Conservation (phyloP, 768 basidiomycete genomes). For the Lyophyllum atratum region DNA sequence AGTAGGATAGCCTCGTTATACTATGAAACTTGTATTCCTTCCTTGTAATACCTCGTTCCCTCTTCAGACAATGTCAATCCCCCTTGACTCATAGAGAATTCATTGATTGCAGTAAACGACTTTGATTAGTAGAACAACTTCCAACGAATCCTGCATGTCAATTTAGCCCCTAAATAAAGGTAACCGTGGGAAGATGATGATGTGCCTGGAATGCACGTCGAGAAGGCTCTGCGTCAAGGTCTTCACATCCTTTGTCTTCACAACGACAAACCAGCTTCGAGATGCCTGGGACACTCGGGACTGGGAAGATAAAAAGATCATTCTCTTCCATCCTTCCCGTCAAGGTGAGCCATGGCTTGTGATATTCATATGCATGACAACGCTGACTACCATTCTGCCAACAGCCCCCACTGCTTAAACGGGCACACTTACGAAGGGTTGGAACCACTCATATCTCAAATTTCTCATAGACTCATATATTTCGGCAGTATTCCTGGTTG, state of each 20-base stretch:
- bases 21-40: no score
- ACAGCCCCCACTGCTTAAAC: constrained; percentile 47
- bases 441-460: not conserved
- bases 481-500: constrained; percentile 78
- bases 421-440: constrained; percentile 55
- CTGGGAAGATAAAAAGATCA: constrained; percentile 29
- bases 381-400: constrained; percentile 1
- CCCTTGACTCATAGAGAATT: no score
- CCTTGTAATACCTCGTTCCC: no score
- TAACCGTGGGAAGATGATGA: no score
- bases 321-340: constrained; percentile 32
- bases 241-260: not conserved
- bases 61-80: no score
- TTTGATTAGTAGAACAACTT: no score
- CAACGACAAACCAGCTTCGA: not conserved
- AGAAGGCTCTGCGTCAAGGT: not conserved
- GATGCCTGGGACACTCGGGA: constrained; percentile 14
- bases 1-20: no score
- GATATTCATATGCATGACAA: not conserved
- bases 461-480: not conserved
- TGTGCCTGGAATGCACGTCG: not conserved
- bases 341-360: constrained; percentile 17
- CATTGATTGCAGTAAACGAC: no score
- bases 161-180: no score
- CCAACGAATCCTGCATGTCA: no score